Percentiles rank a stretch among this genome's conserved stretches.
Evolutionary conservation across 495 filamentous ascomycete species (phyloP).

Genomic region (Neurospora hispaniola): DNA sequence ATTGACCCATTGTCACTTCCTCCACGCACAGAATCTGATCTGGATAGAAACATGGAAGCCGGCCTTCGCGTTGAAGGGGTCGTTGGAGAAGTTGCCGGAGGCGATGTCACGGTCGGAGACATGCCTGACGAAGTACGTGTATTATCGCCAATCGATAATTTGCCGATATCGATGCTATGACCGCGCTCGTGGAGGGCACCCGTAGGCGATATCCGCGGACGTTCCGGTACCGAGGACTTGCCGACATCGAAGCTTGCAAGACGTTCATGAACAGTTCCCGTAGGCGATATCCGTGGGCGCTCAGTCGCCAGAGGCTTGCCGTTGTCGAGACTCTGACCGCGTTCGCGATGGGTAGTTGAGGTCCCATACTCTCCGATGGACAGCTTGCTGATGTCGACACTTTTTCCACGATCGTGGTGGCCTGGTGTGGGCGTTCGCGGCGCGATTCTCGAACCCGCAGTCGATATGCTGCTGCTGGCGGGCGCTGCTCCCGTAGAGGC

Average conservation of each 20-base stretch:
- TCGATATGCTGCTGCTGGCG: constrained; percentile 15
- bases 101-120: constrained; percentile 1
- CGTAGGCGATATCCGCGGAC: constrained; percentile 23
- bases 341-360: constrained; percentile 23
- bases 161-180: constrained; percentile 42
- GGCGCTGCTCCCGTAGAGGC: constrained; percentile 39
- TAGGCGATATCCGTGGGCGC: constrained; percentile 23
- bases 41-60: constrained; percentile 42
- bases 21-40: constrained; percentile 37
- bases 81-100: constrained; percentile 10
- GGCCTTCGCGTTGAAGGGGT: constrained; percentile 36
- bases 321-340: constrained; percentile 42
- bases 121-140: constrained; percentile 23
- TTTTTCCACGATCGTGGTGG: constrained; percentile 38
- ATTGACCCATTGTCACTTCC: constrained; percentile 23
- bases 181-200: constrained; percentile 30
- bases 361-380: constrained; percentile 24
- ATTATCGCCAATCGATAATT: constrained; percentile 28
- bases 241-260: constrained; percentile 41
- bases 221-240: constrained; percentile 31
- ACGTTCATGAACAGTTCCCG: constrained; percentile 25
- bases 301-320: constrained; percentile 32
- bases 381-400: constrained; percentile 39
- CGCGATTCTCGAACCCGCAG: constrained; percentile 2
- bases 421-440: constrained; percentile 1